Evolutionary conservation across 2,329 filamentous ascomycete species (phyloP).

Genomic region (Pseudogymnoascus sp.): DNA sequence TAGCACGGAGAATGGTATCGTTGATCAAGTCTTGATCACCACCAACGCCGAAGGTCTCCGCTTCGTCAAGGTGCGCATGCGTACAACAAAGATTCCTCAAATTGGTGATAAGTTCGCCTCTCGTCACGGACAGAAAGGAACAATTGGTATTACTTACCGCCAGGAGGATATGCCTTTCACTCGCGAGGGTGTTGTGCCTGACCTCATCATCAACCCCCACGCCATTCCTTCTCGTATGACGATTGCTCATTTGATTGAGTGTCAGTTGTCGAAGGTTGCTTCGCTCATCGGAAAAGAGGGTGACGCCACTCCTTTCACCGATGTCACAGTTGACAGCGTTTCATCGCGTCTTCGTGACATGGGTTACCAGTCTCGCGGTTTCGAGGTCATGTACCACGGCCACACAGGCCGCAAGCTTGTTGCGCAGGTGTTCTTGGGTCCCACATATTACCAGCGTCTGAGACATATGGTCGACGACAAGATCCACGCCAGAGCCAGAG

Average conservation of each 20-base stretch:
- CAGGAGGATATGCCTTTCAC: constrained; percentile 99
- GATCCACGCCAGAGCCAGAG: constrained; percentile 96
- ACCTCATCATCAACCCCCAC: constrained; percentile 98
- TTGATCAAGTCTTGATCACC: constrained; percentile 88
- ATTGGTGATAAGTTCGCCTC: constrained; percentile 99
- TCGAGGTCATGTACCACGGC: constrained; percentile 98
- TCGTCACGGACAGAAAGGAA: constrained; percentile 98
- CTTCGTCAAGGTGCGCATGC: constrained; percentile 94
- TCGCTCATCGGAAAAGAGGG: constrained; percentile 91
- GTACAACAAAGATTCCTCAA: constrained; percentile 96
- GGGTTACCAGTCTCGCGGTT: constrained; percentile 94
- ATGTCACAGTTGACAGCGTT: constrained; percentile 91
- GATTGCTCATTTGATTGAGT: constrained; percentile 99
- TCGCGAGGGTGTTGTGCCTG: constrained; percentile 80
- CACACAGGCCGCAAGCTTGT: constrained; percentile 92
- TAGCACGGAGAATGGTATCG: constrained; percentile 93
- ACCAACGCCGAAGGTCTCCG: constrained; percentile 91
- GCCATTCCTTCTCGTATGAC: constrained; percentile 99
- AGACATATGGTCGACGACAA: constrained; percentile 99
- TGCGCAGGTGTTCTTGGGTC: constrained; percentile 92
- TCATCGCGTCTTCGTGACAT: constrained; percentile 80
- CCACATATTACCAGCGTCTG: constrained; percentile 97
- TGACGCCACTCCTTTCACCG: constrained; percentile 95
- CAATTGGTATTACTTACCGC: constrained; percentile 95
- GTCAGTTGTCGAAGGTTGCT: constrained; percentile 91